These are phyloP conservation scores for Kwoniella newhampshirensis DNA, from an alignment of 768 basidiomycete species.

Conservation along the genomic window DNA sequence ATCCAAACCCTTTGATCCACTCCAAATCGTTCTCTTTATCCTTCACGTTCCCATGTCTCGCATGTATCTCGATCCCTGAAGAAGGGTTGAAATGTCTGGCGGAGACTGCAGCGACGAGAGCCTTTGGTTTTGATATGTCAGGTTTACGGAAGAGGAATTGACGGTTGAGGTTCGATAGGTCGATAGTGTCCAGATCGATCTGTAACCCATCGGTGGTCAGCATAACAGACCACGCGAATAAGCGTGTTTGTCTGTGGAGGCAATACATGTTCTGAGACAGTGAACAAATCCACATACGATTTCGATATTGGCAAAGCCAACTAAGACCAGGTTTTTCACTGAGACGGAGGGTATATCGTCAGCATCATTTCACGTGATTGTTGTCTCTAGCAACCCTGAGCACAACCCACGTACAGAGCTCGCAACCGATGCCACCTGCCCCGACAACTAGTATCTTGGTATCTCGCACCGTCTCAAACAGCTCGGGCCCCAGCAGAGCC, in stretches of 20 bases:
- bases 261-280: not conserved
- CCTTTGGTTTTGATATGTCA: conserved; percentile 95
- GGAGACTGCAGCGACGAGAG: conserved; percentile 62
- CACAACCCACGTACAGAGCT: conserved; percentile 65
- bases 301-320: conserved; percentile 89
- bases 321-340: conserved; percentile 95
- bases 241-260: too few relatives aligned
- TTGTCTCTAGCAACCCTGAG: not conserved
- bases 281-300: conserved; percentile 54
- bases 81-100: conserved; percentile 59
- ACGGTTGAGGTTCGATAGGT: conserved; percentile 93
- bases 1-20: conserved; percentile 87
- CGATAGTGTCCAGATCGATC: conserved; percentile 96
- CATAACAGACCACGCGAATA: too few relatives aligned
- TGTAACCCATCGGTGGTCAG: conserved; percentile 16
- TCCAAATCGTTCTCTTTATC: conserved; percentile 81
- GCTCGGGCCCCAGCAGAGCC: conserved; percentile 75
- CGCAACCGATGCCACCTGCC: conserved; percentile 95
- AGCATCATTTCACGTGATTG: not conserved
- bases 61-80: conserved; percentile 78
- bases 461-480: conserved; percentile 57
- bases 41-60: conserved; percentile 94
- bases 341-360: conserved; percentile 14
- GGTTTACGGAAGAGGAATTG: conserved; percentile 97
- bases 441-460: conserved; percentile 75